Conservation (phyloP, 116 monocot genomes). For the Trichopus zeylanicus region DNA sequence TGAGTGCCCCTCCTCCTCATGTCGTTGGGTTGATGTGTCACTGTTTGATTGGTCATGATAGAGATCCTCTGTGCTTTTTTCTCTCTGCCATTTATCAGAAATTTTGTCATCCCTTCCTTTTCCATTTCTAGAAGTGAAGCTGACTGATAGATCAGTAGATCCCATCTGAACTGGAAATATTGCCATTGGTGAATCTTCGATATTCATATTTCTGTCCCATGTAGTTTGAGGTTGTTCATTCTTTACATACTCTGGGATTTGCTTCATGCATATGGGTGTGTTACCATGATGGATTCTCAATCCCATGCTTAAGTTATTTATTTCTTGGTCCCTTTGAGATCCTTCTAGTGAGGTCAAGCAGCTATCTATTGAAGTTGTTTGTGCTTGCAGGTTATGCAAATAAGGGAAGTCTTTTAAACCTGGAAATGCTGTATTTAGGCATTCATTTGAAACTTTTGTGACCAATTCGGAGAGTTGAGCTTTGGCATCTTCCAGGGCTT, state of each 20-base stretch:
- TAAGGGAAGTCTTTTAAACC: slow-evolving; percentile 3
- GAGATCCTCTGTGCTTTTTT: slow-evolving; percentile 8
- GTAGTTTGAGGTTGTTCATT: slow-evolving; percentile 13
- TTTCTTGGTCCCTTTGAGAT: slow-evolving; percentile 42
- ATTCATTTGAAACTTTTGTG: slow-evolving; percentile 29
- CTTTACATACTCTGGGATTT: background rate
- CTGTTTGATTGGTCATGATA: slow-evolving; percentile 20
- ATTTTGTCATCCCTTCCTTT: background rate
- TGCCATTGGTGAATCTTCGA: slow-evolving; percentile 8
- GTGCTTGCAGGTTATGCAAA: slow-evolving; percentile 8
- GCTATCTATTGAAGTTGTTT: slow-evolving; percentile 45
- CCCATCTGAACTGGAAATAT: slow-evolving; percentile 9
- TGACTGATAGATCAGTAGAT: slow-evolving; percentile 21
- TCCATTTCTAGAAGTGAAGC: slow-evolving; percentile 15
- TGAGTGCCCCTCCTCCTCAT: slow-evolving; percentile 14
- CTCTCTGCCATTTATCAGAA: slow-evolving; percentile 4
- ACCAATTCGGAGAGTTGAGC: slow-evolving; percentile 27
- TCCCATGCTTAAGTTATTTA: slow-evolving; percentile 17
- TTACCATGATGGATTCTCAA: slow-evolving; percentile 17
- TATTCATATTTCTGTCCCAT: slow-evolving; percentile 13
- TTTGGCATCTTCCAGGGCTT: slow-evolving; percentile 24
- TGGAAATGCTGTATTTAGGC: slow-evolving; percentile 15
- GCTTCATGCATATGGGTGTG: slow-evolving; percentile 4
- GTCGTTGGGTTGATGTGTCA: slow-evolving; percentile 13
- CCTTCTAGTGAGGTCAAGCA: slow-evolving; percentile 63